Base-by-base conservation (phyloP, 2,329 filamentous ascomycete genomes). In the Exutisphaerella laricina region DNA sequence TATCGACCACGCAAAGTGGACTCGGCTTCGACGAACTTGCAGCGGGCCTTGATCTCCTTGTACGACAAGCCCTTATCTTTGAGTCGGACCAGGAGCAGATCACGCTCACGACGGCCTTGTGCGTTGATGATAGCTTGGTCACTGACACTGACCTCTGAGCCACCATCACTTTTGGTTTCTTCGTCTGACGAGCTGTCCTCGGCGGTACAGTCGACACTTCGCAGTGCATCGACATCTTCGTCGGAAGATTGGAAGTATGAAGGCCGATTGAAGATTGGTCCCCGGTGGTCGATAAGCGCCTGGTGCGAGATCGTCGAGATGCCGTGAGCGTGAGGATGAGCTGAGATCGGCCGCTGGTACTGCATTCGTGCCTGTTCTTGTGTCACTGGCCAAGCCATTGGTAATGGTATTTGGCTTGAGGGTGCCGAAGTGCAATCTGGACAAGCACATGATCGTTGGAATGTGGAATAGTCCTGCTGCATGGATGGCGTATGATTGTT, bases 1-100 rank as follows among this genome's bases (percentile, higher is more conserved):
- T 76, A 79, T 0, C 83, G 74, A 0, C 85, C 85, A 10, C 85
- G 74, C 26, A 89, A 69, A 0, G 85, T 88, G 8, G 82, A 84
- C 63, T 86, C 83, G 1, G 82, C 79, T 54, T 85, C 80, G 0
- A 63, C 37, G 50, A 82, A 82, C 1, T 69, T 65, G 10, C 80
- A 77, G 13, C 65, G 56, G 5, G 58, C 54, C 26, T 74, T 74
- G 55, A 87, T 86, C 45, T 83, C 72, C 41, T 72, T 75, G 64
- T 86, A 88, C 0, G 80, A 78, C 66, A 77, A 66, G 3, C 81
- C 81, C 1, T 67, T 60, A 5, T 61, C 56, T 59, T 78, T 80
- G 17, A 71, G 68, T n/a, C 69, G 57, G 12, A 84, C 60, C 1
- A 85, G 68, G 30, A 49, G 53, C n/a, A 46, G 42, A 44, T 63